Base-by-base conservation (phyloP, 1,284 basidiomycete genomes). In the Papiliotrema terrestris region DNA sequence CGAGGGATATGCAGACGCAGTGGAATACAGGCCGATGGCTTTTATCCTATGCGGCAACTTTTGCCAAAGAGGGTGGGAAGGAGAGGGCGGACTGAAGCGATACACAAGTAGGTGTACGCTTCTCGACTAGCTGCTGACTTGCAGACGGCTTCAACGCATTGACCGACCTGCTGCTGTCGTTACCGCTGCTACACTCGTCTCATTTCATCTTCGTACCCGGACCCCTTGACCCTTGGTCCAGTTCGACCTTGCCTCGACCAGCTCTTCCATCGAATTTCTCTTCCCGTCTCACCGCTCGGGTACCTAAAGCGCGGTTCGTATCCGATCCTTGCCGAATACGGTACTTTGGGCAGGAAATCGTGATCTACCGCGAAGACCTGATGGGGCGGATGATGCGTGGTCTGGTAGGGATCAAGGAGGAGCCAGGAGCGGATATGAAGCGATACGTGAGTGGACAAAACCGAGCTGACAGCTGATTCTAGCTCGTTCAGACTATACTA, bases 21-120 rank as follows among this genome's bases (percentile, higher is more conserved):
- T 87, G 51, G 86, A 83, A 61, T 90, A 87, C 76, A 86, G 88
- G 60, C 95, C 87, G 8, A 91, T 84, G 67, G 81, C 92, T 8
- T 89, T 98, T 60, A 84, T 98, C 19, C 79, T 98, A 32, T 99
- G 96, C 65, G 96, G 96, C 3, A 95, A 96, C 77, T 99, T 98
- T 73, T 88, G 87, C 2, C 89, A 86, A 62, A 83, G 83, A 59
- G 87, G 89, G 1, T 87, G 93, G 74, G 88, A 89, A 2, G 88
- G 84, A 55, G 84, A 84, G 32, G 83, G 86, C 39, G 89, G 90
- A 62, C 80, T 94, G 36, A 84, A 88, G 62, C 79, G 82, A 65
- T 98, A 97, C 72, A 87, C 91, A 78, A 90, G 93, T 88, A 62
- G 51, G 79, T 66, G 17, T 3, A 48, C n/a, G 2, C 19, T 8